Evolutionary conservation across 73 alveolate genomes (phyloP).

Genomic region (Urostyla sp.): DNA sequence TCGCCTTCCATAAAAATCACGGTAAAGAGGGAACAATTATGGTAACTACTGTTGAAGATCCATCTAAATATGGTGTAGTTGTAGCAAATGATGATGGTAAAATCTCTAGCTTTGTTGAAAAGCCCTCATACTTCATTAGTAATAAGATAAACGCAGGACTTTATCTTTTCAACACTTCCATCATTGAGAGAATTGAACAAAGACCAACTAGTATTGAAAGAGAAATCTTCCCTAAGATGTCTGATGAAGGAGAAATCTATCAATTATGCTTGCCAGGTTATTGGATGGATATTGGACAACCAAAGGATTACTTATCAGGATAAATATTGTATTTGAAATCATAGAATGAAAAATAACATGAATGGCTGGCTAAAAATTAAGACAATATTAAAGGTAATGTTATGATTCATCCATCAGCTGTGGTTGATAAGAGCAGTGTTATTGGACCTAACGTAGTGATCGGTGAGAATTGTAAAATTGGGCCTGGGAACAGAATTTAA

Average conservation of each 20-base stretch:
- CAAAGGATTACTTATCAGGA: conserved; percentile 93
- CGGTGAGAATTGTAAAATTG: conserved; percentile 94
- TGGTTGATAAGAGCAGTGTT: conserved; percentile 77
- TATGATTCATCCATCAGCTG: conserved; percentile 78
- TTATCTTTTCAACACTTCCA: conserved; percentile 84
- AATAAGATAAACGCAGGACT: conserved; percentile 98
- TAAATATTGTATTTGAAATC: conserved; percentile 75
- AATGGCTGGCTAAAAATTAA: conserved; percentile 68
- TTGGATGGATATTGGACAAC: conserved; percentile 99
- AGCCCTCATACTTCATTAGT: conserved; percentile 92
- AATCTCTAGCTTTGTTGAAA: conserved; percentile 94
- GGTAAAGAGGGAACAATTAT: conserved; percentile 96
- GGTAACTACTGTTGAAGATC: conserved; percentile 96
- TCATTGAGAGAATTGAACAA: conserved; percentile 92
- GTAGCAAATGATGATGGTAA: conserved; percentile 85
- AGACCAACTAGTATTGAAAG: conserved; percentile 97
- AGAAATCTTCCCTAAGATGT: conserved; percentile 97
- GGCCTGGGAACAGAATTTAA: conserved; percentile 78
- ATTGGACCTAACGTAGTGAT: conserved; percentile 97
- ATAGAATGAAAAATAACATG: conserved; percentile 67
- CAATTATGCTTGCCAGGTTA: conserved; percentile 88
- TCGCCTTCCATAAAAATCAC: conserved; percentile 92
- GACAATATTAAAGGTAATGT: conserved; percentile 72
- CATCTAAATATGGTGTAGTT: conserved; percentile 97
- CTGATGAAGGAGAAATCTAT: conserved; percentile 92